Conservation (phyloP, 208 protist genomes). For the Leptomonas seymouri region DNA sequence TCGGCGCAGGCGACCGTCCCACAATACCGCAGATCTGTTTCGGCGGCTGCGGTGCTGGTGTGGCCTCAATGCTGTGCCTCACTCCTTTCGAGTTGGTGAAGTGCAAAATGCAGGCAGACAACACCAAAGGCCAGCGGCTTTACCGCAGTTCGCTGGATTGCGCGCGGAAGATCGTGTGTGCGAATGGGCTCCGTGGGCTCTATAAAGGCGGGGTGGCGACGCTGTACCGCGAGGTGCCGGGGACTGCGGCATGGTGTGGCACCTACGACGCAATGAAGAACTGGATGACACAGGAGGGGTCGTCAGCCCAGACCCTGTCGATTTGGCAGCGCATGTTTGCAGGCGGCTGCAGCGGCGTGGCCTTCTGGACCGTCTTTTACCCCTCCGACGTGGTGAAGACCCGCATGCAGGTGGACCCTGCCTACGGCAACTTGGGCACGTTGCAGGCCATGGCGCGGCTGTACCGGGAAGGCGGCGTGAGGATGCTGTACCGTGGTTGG, state of each 20-base stretch:
- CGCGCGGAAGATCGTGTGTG: conserved; percentile 35
- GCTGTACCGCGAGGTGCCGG: conserved; percentile 83
- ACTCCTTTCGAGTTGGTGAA: conserved; percentile 89
- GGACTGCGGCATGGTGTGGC: conserved; percentile 82
- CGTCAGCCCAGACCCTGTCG: conserved; percentile 42
- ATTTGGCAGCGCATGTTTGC: conserved; percentile 67
- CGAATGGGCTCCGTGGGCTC: conserved; percentile 49
- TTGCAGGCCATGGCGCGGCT: conserved; percentile 33
- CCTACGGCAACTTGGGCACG: conserved; percentile 33
- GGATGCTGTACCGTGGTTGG: conserved; percentile 78
- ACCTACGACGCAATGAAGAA: conserved; percentile 76
- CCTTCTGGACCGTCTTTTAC: conserved; percentile 87
- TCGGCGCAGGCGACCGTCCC: conserved; percentile 56
- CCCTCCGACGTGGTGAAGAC: conserved; percentile 91
- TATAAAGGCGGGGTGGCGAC: conserved; percentile 74
- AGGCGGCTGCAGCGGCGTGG: conserved; percentile 73
- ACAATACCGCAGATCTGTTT: conserved; percentile 42
- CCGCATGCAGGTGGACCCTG: conserved; percentile 78
- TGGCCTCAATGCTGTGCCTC: conserved; percentile 64
- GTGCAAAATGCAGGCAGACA: conserved; percentile 83
- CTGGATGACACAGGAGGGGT: conserved; percentile 46
- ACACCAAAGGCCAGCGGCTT: conserved; percentile 21
- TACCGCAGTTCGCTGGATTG: conserved; percentile 67
- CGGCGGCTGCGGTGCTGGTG: conserved; percentile 64
- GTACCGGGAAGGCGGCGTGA: conserved; percentile 66